These are phyloP conservation scores for Kondoa malvinella DNA, from an alignment of 768 basidiomycete species.

Conservation along the genomic window DNA sequence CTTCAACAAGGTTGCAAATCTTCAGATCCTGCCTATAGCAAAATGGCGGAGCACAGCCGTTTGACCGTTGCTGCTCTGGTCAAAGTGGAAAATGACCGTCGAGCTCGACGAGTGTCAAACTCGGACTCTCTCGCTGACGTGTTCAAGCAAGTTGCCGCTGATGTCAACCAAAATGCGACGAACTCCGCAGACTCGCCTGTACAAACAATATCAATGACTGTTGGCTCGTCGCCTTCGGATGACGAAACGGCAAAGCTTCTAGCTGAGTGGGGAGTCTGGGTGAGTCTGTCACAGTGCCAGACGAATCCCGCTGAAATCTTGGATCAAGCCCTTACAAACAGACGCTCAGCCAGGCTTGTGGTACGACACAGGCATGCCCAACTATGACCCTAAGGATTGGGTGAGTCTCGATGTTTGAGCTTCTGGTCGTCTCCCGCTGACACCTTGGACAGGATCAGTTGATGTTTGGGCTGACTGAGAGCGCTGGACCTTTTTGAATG, in stretches of 20 bases:
- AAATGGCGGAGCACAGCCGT: background rate
- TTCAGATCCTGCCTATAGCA: background rate
- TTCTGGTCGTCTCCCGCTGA: background rate
- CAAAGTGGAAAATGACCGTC: background rate
- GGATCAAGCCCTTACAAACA: background rate
- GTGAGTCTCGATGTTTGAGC: background rate
- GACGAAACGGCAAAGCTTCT: background rate
- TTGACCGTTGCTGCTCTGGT: background rate
- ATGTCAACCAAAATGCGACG: background rate
- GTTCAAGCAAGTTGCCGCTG: background rate
- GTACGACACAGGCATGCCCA: background rate
- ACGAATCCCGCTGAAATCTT: background rate
- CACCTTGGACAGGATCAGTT: background rate
- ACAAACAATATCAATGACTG: background rate
- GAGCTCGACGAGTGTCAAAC: background rate
- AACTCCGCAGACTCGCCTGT: background rate
- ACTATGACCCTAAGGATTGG: background rate
- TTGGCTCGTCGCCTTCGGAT: background rate
- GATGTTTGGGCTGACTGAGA: background rate
- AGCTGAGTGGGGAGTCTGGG: background rate
- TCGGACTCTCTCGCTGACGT: background rate
- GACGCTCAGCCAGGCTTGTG: background rate
- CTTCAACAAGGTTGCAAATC: background rate
- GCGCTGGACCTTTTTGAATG: too few relatives aligned
- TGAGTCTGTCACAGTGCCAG: background rate